phyloP scores from a whole-genome alignment of 495 filamentous ascomycete species.

The Ascodesmis nigricans region DNA sequence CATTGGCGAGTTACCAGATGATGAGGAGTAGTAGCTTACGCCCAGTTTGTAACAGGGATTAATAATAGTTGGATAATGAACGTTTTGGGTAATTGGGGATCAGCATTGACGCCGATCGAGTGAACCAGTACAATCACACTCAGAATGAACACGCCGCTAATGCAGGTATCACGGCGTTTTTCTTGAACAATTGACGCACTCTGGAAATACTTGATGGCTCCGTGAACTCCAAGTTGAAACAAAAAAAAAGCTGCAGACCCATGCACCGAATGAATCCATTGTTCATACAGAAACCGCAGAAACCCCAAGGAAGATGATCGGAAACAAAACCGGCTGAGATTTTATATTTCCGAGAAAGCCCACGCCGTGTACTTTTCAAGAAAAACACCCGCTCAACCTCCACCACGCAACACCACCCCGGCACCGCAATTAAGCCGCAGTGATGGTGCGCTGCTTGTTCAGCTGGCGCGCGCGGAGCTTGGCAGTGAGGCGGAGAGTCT shows the following conservation, averaged over 20 bases:
- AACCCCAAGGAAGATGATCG: conserved; percentile 5
- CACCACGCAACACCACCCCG: background rate
- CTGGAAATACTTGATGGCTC: too few species aligned
- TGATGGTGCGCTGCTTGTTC: conserved; percentile 48
- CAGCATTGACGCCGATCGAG: too few species aligned
- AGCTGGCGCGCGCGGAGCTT: conserved; percentile 70
- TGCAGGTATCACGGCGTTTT: too few species aligned
- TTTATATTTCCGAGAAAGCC: conserved; percentile 6
- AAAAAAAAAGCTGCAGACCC: too few species aligned
- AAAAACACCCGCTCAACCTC: background rate
- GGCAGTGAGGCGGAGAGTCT: conserved; percentile 47
- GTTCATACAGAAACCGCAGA: conserved; percentile 5
- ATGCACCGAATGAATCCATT: conserved; percentile 8
- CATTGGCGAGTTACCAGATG: conserved; percentile 51
- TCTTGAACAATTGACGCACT: too few species aligned
- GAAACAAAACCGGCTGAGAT: conserved; percentile 2
- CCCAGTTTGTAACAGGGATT: too few species aligned
- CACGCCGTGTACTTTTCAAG: conserved; percentile 6
- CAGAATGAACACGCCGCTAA: too few species aligned
- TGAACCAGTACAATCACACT: too few species aligned
- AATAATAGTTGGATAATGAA: too few species aligned
- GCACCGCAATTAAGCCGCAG: conserved; percentile 59
- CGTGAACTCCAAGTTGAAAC: too few species aligned
- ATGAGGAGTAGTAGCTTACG: conserved; percentile 29
- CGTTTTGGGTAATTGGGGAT: too few species aligned